These are phyloP conservation scores for Dactylorhiza incarnata DNA, from an alignment of 106 monocot genomes.

Conservation along the genomic window DNA sequence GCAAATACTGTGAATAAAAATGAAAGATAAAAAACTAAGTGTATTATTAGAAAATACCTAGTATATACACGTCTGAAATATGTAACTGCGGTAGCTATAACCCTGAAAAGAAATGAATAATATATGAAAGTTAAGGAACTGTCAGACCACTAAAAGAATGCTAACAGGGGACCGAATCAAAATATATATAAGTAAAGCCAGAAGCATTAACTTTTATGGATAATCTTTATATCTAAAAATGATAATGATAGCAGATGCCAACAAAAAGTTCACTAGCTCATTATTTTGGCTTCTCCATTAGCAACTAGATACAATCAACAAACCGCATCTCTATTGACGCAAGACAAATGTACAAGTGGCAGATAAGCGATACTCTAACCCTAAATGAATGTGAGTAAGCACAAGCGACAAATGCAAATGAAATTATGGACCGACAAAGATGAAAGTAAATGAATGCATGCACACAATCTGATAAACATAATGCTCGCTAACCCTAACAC, in stretches of 20 bases:
- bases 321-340: neutral
- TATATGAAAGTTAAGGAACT: neutral
- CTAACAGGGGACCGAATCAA: neutral
- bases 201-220: no score
- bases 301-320: neutral
- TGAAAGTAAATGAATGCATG: no score
- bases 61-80: constrained; percentile 99
- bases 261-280: no score
- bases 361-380: no score
- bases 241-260: neutral
- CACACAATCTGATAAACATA: no score
- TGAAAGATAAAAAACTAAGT: neutral
- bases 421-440: no score
- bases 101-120: constrained; percentile 51
- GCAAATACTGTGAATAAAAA: neutral
- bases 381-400: no score
- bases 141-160: neutral
- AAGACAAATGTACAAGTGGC: no score
- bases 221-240: neutral
- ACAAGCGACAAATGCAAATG: no score
- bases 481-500: no score
- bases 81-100: constrained; percentile 91
- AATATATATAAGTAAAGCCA: no score
- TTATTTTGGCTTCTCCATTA: neutral
- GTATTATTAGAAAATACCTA: constrained; percentile 37